phyloP scores from a whole-genome alignment of 2,329 filamentous ascomycete species.

The Metarhizium humberi region DNA sequence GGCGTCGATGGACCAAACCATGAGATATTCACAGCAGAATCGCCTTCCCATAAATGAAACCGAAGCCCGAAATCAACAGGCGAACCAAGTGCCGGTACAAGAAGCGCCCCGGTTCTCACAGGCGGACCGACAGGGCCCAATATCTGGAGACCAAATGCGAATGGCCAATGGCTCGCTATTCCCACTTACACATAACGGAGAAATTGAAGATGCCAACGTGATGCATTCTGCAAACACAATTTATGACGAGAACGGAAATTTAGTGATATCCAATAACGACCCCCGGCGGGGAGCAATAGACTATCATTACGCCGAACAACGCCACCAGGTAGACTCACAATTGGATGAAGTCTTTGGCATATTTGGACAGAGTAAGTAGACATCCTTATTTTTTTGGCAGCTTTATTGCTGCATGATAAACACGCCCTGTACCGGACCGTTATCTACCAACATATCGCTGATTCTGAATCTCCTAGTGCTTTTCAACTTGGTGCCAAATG shows the following conservation, averaged over 20 bases:
- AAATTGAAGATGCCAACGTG: neutral
- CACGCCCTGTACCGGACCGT: neutral
- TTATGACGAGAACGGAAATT: neutral
- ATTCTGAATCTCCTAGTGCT: neutral
- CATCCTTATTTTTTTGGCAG: neutral
- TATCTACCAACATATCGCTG: neutral
- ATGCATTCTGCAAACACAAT: neutral
- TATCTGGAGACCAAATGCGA: neutral
- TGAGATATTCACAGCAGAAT: neutral
- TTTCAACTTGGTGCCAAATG: constrained; percentile 4
- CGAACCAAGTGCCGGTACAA: neutral
- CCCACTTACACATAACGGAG: neutral
- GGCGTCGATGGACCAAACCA: neutral
- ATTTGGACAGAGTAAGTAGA: constrained; percentile 4
- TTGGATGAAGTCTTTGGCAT: constrained; percentile 3
- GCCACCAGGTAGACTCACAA: constrained; percentile 2
- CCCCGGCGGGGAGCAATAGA: neutral
- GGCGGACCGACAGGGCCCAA: neutral
- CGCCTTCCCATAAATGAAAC: neutral
- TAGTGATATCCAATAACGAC: neutral
- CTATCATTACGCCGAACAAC: constrained; percentile 1
- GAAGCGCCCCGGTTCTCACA: neutral
- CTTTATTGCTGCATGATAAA: neutral
- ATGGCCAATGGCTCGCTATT: neutral
- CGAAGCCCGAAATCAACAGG: neutral